Conservation (phyloP, 2,329 filamentous ascomycete genomes). For the Zymoseptoria ardabiliae region DNA sequence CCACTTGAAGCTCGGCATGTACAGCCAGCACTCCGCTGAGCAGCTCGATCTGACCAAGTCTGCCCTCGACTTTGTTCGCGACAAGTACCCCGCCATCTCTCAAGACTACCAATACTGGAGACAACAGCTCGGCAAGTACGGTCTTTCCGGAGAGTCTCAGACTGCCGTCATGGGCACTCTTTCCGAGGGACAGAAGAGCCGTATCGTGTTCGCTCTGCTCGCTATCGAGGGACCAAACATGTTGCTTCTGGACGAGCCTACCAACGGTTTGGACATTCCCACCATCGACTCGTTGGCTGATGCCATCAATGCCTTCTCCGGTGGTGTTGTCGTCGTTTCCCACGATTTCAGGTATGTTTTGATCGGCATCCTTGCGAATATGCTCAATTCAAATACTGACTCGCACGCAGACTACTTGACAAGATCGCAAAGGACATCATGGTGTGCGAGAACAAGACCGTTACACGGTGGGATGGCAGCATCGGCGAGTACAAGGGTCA, state of each 20-base stretch:
- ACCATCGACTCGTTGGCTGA: conserved; percentile 97
- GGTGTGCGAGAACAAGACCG: conserved; percentile 97
- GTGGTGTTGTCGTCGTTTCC: conserved; percentile 94
- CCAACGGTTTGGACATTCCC: conserved; percentile 97
- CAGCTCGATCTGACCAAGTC: conserved; percentile 98
- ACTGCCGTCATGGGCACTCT: conserved; percentile 96
- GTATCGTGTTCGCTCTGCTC: conserved; percentile 94
- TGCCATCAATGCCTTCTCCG: conserved; percentile 91
- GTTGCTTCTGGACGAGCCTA: conserved; percentile 95
- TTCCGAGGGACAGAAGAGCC: conserved; percentile 94
- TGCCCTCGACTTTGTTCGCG: conserved; percentile 91
- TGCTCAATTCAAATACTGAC: conserved; percentile 28
- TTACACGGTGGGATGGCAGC: conserved; percentile 76
- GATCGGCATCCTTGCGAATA: not conserved
- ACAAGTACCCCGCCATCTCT: conserved; percentile 81
- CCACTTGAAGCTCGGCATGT: conserved; percentile 95
- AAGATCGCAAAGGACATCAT: conserved; percentile 99
- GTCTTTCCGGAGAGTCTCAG: conserved; percentile 85
- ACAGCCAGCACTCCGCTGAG: conserved; percentile 97
- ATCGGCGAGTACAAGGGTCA: conserved; percentile 98
- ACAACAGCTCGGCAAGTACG: conserved; percentile 92
- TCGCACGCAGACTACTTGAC: conserved; percentile 70
- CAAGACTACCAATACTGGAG: conserved; percentile 99
- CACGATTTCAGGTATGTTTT: conserved; percentile 89
- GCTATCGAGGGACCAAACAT: conserved; percentile 97